A percentile compares a stretch with the other conserved stretches of the same genome.
phyloP scores from a whole-genome alignment of 208 protist genomes.

The Porcisia hertigi region DNA sequence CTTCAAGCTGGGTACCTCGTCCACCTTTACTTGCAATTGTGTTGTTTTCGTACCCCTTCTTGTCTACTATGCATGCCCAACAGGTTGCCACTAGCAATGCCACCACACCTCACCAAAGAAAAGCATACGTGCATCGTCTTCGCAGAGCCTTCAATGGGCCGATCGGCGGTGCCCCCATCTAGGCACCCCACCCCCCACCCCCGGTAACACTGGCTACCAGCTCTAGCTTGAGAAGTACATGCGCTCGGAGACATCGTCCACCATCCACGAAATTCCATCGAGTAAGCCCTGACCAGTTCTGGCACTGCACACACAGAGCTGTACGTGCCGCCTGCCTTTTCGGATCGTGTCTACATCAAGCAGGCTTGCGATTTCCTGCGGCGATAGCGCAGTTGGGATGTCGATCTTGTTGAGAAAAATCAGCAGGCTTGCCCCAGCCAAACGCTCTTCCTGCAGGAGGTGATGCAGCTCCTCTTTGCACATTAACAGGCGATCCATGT shows the following conservation, averaged over 20 bases:
- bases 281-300: constrained; percentile 94
- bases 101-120: not conserved
- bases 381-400: constrained; percentile 80
- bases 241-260: constrained; percentile 95
- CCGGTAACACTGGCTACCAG: not conserved
- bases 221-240: constrained; percentile 83
- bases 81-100: not conserved
- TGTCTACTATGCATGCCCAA: not conserved
- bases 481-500: constrained; percentile 88
- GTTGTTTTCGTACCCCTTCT: not conserved
- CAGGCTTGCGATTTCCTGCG: constrained; percentile 63
- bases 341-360: constrained; percentile 84
- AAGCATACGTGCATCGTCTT: not conserved
- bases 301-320: constrained; percentile 96
- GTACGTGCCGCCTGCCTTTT: constrained; percentile 91
- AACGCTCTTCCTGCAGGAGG: constrained; percentile 96
- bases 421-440: constrained; percentile 98
- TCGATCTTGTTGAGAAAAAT: constrained; percentile 99
- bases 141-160: not conserved
- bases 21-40: not conserved
- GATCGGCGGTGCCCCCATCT: not conserved
- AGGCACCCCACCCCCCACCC: not conserved
- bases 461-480: constrained; percentile 95
- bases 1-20: not conserved
- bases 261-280: constrained; percentile 99